phyloP scores from a whole-genome alignment of 225 moss, liverwort and hornwort species.

The Physcomitrellopsis africana region DNA sequence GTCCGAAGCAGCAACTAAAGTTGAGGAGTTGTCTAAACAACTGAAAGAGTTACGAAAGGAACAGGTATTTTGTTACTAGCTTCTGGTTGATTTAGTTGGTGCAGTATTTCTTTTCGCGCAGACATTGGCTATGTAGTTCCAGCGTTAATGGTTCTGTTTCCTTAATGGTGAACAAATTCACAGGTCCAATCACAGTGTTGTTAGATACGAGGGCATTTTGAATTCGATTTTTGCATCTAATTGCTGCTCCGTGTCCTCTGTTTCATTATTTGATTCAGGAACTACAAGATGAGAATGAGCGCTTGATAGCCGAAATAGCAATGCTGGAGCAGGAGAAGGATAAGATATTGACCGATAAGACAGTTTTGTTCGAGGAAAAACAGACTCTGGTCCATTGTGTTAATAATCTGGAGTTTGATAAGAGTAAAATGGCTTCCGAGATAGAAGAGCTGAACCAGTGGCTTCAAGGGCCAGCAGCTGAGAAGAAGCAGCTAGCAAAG shows the following conservation, averaged over 20 bases:
- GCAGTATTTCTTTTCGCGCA: not conserved
- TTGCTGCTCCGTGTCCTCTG: not conserved
- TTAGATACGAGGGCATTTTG: too few species aligned
- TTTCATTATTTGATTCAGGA: constrained; percentile 35
- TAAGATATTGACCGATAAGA: constrained; percentile 24
- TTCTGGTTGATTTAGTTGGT: constrained; percentile 2
- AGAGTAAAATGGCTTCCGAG: constrained; percentile 42
- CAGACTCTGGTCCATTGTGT: constrained; percentile 36
- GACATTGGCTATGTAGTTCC: not conserved
- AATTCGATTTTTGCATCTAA: not conserved
- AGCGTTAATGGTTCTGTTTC: not conserved
- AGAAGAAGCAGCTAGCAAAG: constrained; percentile 49
- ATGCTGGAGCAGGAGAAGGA: constrained; percentile 34
- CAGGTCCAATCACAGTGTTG: too few species aligned
- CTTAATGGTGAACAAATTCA: not conserved
- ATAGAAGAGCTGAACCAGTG: constrained; percentile 60
- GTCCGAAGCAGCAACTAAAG: constrained; percentile 29
- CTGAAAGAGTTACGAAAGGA: constrained; percentile 42
- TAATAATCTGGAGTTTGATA: constrained; percentile 41
- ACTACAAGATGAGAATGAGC: constrained; percentile 46
- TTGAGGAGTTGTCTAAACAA: constrained; percentile 45
- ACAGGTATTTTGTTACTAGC: constrained; percentile 36
- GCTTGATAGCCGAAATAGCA: constrained; percentile 33
- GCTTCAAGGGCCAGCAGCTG: constrained; percentile 53
- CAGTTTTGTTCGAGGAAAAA: constrained; percentile 26